Conservation (phyloP, 495 filamentous ascomycete genomes). For the Haplographium delicatum region DNA sequence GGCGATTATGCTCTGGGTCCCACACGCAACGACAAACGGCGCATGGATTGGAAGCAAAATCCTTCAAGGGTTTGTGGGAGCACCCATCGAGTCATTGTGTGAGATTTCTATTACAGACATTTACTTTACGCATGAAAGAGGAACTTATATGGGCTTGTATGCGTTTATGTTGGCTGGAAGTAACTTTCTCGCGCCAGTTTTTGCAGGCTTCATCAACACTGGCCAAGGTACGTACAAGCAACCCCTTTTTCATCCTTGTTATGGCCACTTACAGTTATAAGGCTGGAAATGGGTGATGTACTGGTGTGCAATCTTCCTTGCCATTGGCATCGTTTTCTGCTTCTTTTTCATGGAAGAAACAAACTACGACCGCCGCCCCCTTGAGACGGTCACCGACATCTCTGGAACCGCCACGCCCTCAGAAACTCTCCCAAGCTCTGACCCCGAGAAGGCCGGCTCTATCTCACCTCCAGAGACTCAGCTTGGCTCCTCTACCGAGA, state of each 20-base stretch:
- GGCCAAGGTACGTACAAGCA: no score
- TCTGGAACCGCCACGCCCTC: no score
- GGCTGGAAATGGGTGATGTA: constrained; percentile 61
- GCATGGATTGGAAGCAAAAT: constrained; percentile 59
- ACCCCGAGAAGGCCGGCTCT: no score
- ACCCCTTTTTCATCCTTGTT: no score
- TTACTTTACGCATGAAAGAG: constrained; percentile 63
- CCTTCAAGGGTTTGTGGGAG: constrained; percentile 58
- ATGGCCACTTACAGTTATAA: no score
- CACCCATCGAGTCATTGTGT: constrained; percentile 58
- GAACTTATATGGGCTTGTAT: constrained; percentile 61
- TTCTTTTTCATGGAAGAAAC: constrained; percentile 71
- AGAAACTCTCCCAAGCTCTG: no score
- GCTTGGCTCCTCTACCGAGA: no score
- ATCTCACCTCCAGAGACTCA: no score
- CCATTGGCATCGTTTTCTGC: constrained; percentile 47
- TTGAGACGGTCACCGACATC: no score
- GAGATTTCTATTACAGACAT: constrained; percentile 60
- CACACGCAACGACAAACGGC: constrained; percentile 31
- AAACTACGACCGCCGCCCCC: constrained; percentile 46
- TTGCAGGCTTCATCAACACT: constrained; percentile 63
- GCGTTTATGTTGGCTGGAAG: constrained; percentile 57
- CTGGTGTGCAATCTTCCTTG: constrained; percentile 59
- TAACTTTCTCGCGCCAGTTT: constrained; percentile 60
- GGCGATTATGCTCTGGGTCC: no score